Conservation (phyloP, 768 basidiomycete species). For the button mushroom (Agaricus bisporus) region DNA sequence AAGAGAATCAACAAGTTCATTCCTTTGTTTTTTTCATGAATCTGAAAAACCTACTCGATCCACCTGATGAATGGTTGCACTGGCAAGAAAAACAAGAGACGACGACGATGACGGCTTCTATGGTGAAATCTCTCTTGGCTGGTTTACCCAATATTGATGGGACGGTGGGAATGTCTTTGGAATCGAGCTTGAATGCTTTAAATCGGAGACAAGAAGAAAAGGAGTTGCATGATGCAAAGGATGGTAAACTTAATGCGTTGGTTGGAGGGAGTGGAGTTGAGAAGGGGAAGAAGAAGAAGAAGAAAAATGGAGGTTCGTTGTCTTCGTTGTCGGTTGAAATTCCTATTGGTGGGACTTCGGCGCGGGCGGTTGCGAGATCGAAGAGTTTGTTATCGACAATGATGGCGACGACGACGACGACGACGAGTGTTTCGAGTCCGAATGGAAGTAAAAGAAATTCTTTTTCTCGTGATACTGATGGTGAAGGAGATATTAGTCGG, state of each 20-base stretch:
- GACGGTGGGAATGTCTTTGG: not conserved
- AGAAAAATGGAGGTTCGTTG: not conserved
- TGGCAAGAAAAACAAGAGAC: not conserved
- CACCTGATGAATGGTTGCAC: conserved; percentile 22
- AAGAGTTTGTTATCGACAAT: not conserved
- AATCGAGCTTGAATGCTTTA: not conserved
- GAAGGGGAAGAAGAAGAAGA: not conserved
- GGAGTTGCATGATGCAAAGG: conserved; percentile 1
- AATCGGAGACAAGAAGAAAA: conserved; percentile 4
- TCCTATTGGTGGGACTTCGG: not conserved
- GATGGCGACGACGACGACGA: not conserved
- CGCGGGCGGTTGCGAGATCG: not conserved
- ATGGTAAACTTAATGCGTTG: not conserved
- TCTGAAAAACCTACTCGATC: conserved; percentile 32
- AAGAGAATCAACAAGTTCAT: conserved; percentile 33
- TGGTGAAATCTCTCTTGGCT: too few relatives aligned
- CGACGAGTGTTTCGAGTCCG: too few relatives aligned
- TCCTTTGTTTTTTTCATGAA: conserved; percentile 48
- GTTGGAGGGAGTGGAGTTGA: not conserved
- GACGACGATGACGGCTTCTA: not conserved
- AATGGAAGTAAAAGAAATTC: not conserved
- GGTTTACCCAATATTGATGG: too few relatives aligned
- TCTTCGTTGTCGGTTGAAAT: conserved; percentile 6
- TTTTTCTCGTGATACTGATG: not conserved
- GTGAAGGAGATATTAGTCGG: not conserved